Base-by-base conservation (phyloP, 1,139 yeast genomes). In the Pichia norvegensis region DNA sequence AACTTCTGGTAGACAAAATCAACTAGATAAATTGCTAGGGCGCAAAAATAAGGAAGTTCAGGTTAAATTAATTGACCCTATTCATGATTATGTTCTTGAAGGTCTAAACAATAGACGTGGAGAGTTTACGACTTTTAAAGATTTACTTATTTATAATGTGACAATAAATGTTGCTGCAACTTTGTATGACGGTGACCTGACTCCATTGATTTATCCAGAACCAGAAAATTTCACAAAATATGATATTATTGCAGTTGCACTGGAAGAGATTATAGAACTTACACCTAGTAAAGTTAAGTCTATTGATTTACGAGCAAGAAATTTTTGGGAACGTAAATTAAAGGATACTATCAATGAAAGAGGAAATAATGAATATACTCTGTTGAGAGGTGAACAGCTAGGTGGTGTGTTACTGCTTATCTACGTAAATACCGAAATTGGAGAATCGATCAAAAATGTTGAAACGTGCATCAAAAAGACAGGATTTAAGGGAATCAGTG, bases 401-500 rank as follows among this genome's bases (percentile, higher is more conserved):
- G 98, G 97, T 4, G 97, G 98, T 2, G 78, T 95, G n/a, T 81
- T 94, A 1, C 63, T 86, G 48, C 67, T 90, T 61, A 67, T 90
- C 43, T 88, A 81, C 62, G 81, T 81, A 11, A 45, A 41, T 19
- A 78, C 78, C 48, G 69, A 78, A 1, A 79, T 82, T 53, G 72
- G 84, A 17, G 68, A 72, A 20, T 69, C 77, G 51, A 80, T 94
- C 29, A 82, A 81, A 36, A 81, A 81, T 54, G 79, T 86, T 19
- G 85, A 81, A 61, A 85, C 95, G 20, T 70, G 85, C 16, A 74
- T 78, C 36, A 92, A 87, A 56, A 92, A 92, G 57, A 92, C 98
- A 0, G 99, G 99, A 0, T 72, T 92, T 43, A 95, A 95, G 33
- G 97, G 97, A 11, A 78, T 86, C 54, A 83, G 95, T 44, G 97